Percentiles rank a stretch among this genome's conserved stretches.
Evolutionary conservation across 495 filamentous ascomycete species (phyloP).

Genomic region (Hypoxylon cercidicola): DNA sequence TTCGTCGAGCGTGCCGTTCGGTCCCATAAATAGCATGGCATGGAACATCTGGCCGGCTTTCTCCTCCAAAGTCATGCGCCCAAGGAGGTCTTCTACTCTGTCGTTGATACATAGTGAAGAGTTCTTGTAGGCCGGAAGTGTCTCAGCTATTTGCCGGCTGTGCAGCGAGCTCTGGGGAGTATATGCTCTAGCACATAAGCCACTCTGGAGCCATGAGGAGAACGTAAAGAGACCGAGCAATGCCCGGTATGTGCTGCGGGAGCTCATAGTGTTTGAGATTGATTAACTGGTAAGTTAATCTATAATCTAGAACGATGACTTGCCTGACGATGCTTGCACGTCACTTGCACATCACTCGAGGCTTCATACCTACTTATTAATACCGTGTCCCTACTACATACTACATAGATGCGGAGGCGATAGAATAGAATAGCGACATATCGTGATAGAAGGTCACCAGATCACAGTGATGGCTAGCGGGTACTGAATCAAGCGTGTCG

Average conservation of each 20-base stretch:
- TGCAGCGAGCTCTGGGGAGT: background rate
- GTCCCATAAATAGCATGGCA: conserved; percentile 31
- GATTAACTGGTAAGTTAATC: background rate
- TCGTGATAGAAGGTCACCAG: conserved; percentile 15
- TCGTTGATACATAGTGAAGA: conserved; percentile 55
- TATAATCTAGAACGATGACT: background rate
- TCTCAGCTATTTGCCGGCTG: background rate
- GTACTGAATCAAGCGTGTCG: conserved; percentile 25
- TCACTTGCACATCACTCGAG: background rate
- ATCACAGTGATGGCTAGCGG: conserved; percentile 7
- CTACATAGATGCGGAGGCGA: background rate
- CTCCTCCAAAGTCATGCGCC: conserved; percentile 70
- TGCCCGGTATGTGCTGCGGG: background rate
- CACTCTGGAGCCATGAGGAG: conserved; percentile 19
- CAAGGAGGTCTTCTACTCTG: conserved; percentile 66
- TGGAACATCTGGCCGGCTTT: conserved; percentile 70
- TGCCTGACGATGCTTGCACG: background rate
- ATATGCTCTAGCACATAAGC: conserved; percentile 3
- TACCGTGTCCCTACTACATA: background rate
- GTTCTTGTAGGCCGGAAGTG: conserved; percentile 18
- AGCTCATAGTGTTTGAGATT: conserved; percentile 13
- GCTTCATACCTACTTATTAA: conserved; percentile 12
- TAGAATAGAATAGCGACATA: background rate
- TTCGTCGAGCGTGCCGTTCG: conserved; percentile 37
- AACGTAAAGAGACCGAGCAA: conserved; percentile 23